A percentile compares a stretch with the other conserved stretches of the same genome.
phyloP scores from a whole-genome alignment of 768 basidiomycete species.

The Russula brevipes region DNA sequence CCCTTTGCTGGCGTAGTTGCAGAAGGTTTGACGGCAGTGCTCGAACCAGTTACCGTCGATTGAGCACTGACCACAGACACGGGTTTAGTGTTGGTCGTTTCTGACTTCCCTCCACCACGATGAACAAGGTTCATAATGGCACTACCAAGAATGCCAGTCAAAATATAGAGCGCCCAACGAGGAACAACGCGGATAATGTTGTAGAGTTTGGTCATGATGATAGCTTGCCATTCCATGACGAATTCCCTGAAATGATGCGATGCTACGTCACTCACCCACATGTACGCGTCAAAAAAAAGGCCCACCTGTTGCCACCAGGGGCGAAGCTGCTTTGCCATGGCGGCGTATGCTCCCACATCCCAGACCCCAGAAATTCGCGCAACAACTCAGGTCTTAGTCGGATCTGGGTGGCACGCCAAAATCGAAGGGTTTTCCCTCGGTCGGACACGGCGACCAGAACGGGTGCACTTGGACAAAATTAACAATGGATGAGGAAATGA shows the following conservation, averaged over 20 bases:
- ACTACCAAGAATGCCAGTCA: conserved; percentile 64
- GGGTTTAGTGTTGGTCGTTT: conserved; percentile 25
- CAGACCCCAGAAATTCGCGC: conserved; percentile 59
- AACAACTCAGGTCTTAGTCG: conserved; percentile 55
- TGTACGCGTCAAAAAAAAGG: conserved; percentile 13
- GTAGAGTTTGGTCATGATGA: conserved; percentile 48
- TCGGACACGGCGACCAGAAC: conserved; percentile 64
- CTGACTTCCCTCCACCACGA: conserved; percentile 24
- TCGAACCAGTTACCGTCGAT: conserved; percentile 7
- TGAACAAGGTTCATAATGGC: conserved; percentile 64
- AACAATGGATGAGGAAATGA: not conserved
- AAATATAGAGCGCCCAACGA: conserved; percentile 63
- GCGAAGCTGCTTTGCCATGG: conserved; percentile 66
- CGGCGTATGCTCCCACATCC: conserved; percentile 55
- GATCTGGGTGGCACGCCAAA: conserved; percentile 63
- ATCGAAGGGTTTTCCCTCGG: conserved; percentile 74
- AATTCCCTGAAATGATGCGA: conserved; percentile 48
- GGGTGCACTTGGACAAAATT: conserved; percentile 53
- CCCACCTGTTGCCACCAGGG: conserved; percentile 73
- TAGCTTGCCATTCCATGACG: conserved; percentile 55
- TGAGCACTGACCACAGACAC: not conserved
- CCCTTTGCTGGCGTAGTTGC: conserved; percentile 19
- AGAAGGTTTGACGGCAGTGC: conserved; percentile 9
- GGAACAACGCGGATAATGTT: conserved; percentile 50
- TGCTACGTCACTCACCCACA: conserved; percentile 1